Conservation (phyloP, 192 early-diverging fungal species). For the Podila horticola region DNA sequence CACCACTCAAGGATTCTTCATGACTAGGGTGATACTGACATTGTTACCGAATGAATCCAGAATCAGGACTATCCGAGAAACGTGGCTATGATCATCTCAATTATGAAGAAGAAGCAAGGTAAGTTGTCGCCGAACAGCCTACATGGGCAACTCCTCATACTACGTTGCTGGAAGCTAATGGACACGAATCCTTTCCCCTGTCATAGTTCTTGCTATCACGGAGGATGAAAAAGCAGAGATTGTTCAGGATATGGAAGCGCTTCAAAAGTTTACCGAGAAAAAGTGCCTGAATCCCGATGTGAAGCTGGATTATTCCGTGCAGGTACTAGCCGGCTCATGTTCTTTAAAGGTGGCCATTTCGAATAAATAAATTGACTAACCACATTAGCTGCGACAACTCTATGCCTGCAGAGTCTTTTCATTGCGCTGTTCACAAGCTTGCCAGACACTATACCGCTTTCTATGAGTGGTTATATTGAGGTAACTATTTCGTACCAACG, state of each 20-base stretch:
- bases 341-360: background rate
- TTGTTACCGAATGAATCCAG: background rate
- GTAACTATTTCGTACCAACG: background rate
- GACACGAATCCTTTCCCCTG: background rate
- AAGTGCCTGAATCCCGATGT: slow-evolving; percentile 7
- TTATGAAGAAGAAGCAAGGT: slow-evolving; percentile 33
- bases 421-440: slow-evolving; percentile 30
- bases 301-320: slow-evolving; percentile 9
- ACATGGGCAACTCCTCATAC: background rate
- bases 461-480: slow-evolving; percentile 32
- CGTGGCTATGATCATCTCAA: slow-evolving; percentile 14
- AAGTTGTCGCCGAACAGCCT: background rate
- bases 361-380: background rate
- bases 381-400: background rate
- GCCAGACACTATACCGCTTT: slow-evolving; percentile 16
- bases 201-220: slow-evolving; percentile 13
- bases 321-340: slow-evolving; percentile 11
- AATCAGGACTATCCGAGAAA: slow-evolving; percentile 22
- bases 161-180: background rate
- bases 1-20: background rate
- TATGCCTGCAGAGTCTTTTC: slow-evolving; percentile 17
- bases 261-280: slow-evolving; percentile 28
- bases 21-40: background rate
- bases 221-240: slow-evolving; percentile 33
- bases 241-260: slow-evolving; percentile 8